Percentiles rank a stretch among this genome's conserved stretches.
phyloP scores from a whole-genome alignment of 2,329 filamentous ascomycete genomes.

The Aspergillus luchuensis region DNA sequence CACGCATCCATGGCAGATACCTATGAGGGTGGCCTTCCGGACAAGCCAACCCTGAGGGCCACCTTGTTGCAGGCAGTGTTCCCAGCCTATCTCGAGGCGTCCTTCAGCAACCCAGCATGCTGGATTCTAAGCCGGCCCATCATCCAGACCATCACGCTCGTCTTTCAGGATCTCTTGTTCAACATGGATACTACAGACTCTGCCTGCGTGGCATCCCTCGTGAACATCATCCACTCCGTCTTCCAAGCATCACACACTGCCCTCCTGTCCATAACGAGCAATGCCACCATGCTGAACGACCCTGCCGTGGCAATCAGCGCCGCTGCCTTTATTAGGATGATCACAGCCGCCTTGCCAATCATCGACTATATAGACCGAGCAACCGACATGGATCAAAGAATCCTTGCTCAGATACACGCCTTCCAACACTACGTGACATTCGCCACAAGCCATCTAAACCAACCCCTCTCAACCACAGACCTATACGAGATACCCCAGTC shows the following conservation, averaged over 20 bases:
- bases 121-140: slow-evolving; percentile 58
- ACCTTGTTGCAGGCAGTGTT: slow-evolving; percentile 58
- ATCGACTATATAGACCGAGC: slow-evolving; percentile 52
- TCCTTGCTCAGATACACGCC: slow-evolving; percentile 39
- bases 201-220: slow-evolving; percentile 39
- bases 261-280: slow-evolving; percentile 39
- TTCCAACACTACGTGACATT: slow-evolving; percentile 45
- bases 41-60: slow-evolving; percentile 51
- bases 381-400: slow-evolving; percentile 25
- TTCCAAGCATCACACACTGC: slow-evolving; percentile 43
- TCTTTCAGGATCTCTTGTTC: slow-evolving; percentile 49
- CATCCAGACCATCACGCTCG: slow-evolving; percentile 49
- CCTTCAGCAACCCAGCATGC: slow-evolving; percentile 48
- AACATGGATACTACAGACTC: slow-evolving; percentile 48
- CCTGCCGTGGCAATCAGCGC: slow-evolving; percentile 43
- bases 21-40: slow-evolving; percentile 44
- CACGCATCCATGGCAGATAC: slow-evolving; percentile 51
- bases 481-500: slow-evolving; percentile 4
- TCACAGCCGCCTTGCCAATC: slow-evolving; percentile 43
- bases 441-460: slow-evolving; percentile 30
- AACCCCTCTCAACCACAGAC: slow-evolving; percentile 17
- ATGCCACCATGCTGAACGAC: slow-evolving; percentile 39
- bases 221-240: slow-evolving; percentile 41
- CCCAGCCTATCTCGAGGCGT: slow-evolving; percentile 57
- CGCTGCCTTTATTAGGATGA: slow-evolving; percentile 43